Evolutionary conservation across 805 yeast species (phyloP), one percentile per base, ranked within the genome.

Genomic region (Jamesozyma lodderae): DNA sequence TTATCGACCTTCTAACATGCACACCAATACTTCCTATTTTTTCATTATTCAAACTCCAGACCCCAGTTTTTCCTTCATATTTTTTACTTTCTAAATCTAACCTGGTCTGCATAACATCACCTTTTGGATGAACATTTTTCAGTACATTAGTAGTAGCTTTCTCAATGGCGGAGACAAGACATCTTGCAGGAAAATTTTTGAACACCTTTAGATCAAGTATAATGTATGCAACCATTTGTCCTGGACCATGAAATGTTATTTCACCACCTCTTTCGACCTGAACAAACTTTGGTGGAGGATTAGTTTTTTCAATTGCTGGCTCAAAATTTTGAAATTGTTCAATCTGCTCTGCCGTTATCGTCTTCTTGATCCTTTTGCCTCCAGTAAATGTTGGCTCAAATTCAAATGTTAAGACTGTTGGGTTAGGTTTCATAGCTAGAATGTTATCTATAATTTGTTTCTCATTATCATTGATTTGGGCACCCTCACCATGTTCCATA

Each of bases 221-320:
- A 9, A 92, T 79, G 53, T 90, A 92, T 4, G 85, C 76, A 2
- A 88, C 95, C 27, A 86, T 55, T 60, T 92, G 99, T 0, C 98
- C 98, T 1, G 92, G 82, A 0, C 97, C 97, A 63, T 92, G 99
- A 68, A 84, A 92, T 0, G 98, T 92, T 1, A 92, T 76, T 56
- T 92, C 94, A 0, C 99, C 99, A 13, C 99, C 99, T 44, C 99
- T 67, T 38, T 77, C 77, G 0, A 92, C 73, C 50, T 84, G 90
- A n/a, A 79, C 71, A 52, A 76, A 83, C 22, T 69, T 68, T 13
- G 87, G 80, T n/a, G 70, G 70, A 29, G 66, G 44, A 25, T 51
- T 47, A 4, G 36, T 15, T 36, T 36, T 23, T 49, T 63, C 45
- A 23, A 41, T 5, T 2, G 10, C 14, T 49, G 54, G 15, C 36